Percentiles rank a stretch among this genome's conserved stretches.
These are phyloP conservation scores for Labyrinthula sp. DNA, from an alignment of 352 stramenopile species.

Conservation along the genomic window DNA sequence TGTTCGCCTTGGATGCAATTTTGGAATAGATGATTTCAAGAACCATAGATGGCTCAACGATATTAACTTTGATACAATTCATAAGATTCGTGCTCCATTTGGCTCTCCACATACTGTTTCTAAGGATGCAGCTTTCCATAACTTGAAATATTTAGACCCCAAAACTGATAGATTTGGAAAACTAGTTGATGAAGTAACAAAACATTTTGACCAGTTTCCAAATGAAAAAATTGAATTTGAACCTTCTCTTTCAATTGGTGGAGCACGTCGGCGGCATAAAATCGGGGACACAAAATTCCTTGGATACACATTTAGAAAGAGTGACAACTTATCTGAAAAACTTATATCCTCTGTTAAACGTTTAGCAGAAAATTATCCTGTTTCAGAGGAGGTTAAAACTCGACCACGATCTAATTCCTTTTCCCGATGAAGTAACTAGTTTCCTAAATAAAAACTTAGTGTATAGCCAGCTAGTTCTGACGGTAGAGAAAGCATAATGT, in stretches of 20 bases:
- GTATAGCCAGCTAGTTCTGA: no score
- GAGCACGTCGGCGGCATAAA: conserved; percentile 8
- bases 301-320: conserved; percentile 27
- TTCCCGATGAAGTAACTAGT: no score
- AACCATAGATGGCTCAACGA: conserved; percentile 81
- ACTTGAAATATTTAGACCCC: conserved; percentile 11
- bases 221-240: conserved; percentile 10
- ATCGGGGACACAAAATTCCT: conserved; percentile 22
- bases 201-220: conserved; percentile 25
- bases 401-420: no score
- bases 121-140: conserved; percentile 10
- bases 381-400: no score
- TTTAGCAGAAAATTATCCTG: no score
- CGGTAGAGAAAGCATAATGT: no score
- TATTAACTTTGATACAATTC: conserved; percentile 33
- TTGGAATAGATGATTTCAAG: conserved; percentile 85
- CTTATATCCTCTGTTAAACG: no score
- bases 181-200: conserved; percentile 24
- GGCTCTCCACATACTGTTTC: conserved; percentile 5
- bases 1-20: conserved; percentile 64
- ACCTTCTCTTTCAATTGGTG: conserved; percentile 7
- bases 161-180: neutral
- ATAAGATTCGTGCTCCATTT: conserved; percentile 33
- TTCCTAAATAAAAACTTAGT: no score
- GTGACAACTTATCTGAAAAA: no score